Conservation (phyloP, 2,329 filamentous ascomycete species). For the Dactylellina haptotyla region DNA sequence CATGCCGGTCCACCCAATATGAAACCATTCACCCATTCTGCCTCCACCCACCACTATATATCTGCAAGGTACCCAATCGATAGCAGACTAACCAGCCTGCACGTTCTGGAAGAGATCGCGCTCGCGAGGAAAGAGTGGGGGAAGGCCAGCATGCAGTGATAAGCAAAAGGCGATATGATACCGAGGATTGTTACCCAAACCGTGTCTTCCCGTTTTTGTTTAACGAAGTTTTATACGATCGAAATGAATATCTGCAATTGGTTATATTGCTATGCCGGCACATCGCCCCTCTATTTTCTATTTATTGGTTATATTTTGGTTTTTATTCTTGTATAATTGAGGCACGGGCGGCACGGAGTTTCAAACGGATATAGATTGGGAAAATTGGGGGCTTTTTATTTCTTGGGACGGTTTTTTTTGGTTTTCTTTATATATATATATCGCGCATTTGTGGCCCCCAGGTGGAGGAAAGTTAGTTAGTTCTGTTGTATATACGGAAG, state of each 20-base stretch:
- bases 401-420: not conserved
- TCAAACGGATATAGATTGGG: not conserved
- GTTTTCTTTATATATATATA: not conserved
- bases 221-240: conserved; percentile 15
- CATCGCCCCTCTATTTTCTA: not conserved
- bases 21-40: conserved; percentile 56
- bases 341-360: conserved; percentile 25
- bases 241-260: conserved; percentile 5
- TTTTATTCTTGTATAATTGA: not conserved
- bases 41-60: conserved; percentile 56
- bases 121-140: conserved; percentile 52
- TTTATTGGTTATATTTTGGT: not conserved
- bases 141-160: conserved; percentile 37
- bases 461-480: conserved; percentile 12
- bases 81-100: conserved; percentile 42
- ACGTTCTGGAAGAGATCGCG: conserved; percentile 54
- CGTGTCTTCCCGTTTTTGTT: conserved; percentile 11
- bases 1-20: conserved; percentile 42
- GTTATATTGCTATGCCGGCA: conserved; percentile 25
- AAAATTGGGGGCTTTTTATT: not conserved
- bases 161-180: conserved; percentile 10
- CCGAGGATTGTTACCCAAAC: not conserved
- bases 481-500: conserved; percentile 26
- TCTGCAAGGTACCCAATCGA: conserved; percentile 56
- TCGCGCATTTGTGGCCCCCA: not conserved